phyloP scores from a whole-genome alignment of 2,329 filamentous ascomycete genomes.

The Penicillium palitans region DNA sequence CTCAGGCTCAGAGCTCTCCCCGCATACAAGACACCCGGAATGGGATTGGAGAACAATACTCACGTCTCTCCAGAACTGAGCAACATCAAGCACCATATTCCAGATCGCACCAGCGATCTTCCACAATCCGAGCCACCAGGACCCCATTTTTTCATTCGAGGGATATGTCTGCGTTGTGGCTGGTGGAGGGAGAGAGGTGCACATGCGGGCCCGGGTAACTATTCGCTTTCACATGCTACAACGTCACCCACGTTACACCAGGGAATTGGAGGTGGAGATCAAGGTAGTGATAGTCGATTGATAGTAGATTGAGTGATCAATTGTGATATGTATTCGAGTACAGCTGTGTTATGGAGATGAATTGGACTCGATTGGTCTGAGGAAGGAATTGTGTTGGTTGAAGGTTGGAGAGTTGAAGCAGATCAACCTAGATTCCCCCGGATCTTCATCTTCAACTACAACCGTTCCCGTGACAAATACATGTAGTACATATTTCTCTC shows the following conservation, averaged over 20 bases:
- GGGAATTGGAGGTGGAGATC: not conserved
- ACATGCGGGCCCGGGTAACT: not conserved
- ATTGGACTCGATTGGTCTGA: not conserved
- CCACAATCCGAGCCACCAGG: constrained; percentile 29
- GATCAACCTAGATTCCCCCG: not conserved
- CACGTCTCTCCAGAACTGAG: constrained; percentile 64
- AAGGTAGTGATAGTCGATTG: not conserved
- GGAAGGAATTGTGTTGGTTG: not conserved
- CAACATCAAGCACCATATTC: constrained; percentile 62
- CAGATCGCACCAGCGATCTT: constrained; percentile 46
- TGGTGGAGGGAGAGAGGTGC: constrained; percentile 6
- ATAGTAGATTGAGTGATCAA: not conserved
- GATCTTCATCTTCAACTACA: not conserved
- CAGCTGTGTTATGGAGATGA: not conserved
- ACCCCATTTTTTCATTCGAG: constrained; percentile 21
- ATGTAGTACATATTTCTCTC: not conserved
- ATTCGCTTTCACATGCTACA: constrained; percentile 28
- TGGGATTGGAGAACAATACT: constrained; percentile 5
- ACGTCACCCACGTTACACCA: constrained; percentile 1
- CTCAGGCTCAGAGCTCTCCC: not conserved
- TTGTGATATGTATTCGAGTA: not conserved
- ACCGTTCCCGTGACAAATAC: not conserved
- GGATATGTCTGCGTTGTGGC: constrained; percentile 3
- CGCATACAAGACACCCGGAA: not conserved
- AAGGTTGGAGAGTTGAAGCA: not conserved